Base-by-base conservation (phyloP, 768 basidiomycete species). In the Mycena vitilis region DNA sequence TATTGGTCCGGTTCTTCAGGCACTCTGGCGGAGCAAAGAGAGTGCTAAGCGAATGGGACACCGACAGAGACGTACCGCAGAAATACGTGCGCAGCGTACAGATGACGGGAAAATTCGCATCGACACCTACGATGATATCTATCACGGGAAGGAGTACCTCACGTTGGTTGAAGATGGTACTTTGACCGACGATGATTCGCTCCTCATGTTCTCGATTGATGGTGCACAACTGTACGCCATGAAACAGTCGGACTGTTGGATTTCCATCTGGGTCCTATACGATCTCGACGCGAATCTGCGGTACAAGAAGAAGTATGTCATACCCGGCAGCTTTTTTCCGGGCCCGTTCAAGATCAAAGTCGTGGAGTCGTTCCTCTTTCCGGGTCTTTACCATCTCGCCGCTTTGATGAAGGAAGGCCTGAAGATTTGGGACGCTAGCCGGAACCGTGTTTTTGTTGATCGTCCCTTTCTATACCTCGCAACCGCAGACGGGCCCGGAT, bases 161-260 rank as follows among this genome's bases (percentile, higher is more conserved):
- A 55, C 71, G 0, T 66, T 68, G 0, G 71, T 76, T 2, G 15
- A 55, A 12, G 44, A 65, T 6, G 73, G 72, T 4, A 25, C 71
- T 13, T 77, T 82, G 45, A 60, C 57, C 9, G 30, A 62, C 4
- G 69, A 81, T 11, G 80, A 85, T 60, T 79, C 77, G 0, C 62
- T 82, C 0, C 67, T 86, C 0, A 66, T 78, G 48, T 66, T 82
- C 15, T 81, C 81, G 0, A 65, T 82, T 0, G 82, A 85, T 69
- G 80, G 85, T 8, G 81, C 81, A 0, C 84, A 86, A 65, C 78
- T 86, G 0, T 85, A 83, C 60, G 70, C 70, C n/a, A 75, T 75
- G 66, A 85, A 85, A 70, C 64, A 73, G 37, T 86, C 83, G 0
- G 82, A 85, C 56, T 78, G 75, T 23, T 84, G 82, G 83, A 82